Evolutionary conservation across 2,329 filamentous ascomycete species (phyloP).

Genomic region (Colletotrichum zoysiae): DNA sequence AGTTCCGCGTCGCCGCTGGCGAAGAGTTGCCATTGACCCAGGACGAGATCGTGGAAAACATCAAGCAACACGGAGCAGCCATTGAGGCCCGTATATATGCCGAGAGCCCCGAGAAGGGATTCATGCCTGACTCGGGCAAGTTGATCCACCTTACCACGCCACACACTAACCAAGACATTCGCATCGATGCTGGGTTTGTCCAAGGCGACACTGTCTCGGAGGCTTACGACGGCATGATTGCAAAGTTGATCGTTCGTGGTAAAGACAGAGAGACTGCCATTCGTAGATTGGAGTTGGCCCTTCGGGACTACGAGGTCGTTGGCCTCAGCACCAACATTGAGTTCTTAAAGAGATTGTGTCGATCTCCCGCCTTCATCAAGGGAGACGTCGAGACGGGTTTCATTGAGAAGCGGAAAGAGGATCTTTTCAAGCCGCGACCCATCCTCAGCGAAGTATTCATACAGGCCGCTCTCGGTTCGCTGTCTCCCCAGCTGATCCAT

Average conservation of each 20-base stretch:
- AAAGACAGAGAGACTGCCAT: constrained; percentile 83
- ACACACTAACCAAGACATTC: constrained; percentile 75
- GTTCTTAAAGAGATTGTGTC: constrained; percentile 90
- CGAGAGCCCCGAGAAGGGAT: constrained; percentile 91
- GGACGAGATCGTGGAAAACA: constrained; percentile 77
- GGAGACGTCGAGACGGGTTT: constrained; percentile 97
- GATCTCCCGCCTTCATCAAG: constrained; percentile 82
- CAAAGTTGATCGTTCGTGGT: constrained; percentile 93
- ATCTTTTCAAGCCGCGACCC: constrained; percentile 76
- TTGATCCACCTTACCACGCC: constrained; percentile 87
- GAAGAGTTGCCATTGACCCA: constrained; percentile 69
- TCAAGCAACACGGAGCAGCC: constrained; percentile 82
- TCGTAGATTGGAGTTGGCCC: constrained; percentile 81
- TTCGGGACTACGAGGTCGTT: constrained; percentile 92
- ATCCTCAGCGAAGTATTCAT: constrained; percentile 81
- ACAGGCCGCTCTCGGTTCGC: constrained; percentile 81
- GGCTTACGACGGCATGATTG: constrained; percentile 98
- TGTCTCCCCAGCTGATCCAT: constrained; percentile 28
- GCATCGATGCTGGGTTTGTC: constrained; percentile 94
- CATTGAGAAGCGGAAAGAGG: constrained; percentile 86
- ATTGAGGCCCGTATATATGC: constrained; percentile 98
- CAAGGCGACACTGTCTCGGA: constrained; percentile 93
- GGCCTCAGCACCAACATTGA: constrained; percentile 96
- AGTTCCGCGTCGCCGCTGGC: constrained; percentile 80
- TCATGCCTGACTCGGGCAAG: constrained; percentile 92